Conservation (phyloP, 2,329 filamentous ascomycete species). For the Talaromyces marneffei region DNA sequence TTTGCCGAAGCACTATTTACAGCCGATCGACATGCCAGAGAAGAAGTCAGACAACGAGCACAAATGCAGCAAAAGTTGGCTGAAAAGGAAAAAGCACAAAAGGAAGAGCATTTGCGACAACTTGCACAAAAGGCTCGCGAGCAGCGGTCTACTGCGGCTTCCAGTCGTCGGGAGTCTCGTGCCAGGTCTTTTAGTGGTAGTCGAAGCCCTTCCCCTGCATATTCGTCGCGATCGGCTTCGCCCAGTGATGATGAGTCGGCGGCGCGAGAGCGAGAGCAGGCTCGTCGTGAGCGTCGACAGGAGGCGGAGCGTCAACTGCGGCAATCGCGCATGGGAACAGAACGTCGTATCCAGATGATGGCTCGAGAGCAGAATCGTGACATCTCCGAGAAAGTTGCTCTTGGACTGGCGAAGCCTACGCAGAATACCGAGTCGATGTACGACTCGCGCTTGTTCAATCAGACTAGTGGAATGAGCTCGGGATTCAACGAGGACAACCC, state of each 20-base stretch:
- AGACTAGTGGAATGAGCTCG: slow-evolving; percentile 79
- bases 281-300: slow-evolving; percentile 68
- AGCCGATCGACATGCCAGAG: slow-evolving; percentile 86
- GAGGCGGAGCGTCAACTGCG: slow-evolving; percentile 86
- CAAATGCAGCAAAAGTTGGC: slow-evolving; percentile 94
- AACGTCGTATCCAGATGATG: slow-evolving; percentile 85
- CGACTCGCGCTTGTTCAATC: slow-evolving; percentile 91
- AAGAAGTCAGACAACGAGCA: slow-evolving; percentile 87
- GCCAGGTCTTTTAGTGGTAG: slow-evolving; percentile 42
- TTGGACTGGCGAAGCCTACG: slow-evolving; percentile 91
- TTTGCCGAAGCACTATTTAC: slow-evolving; percentile 93
- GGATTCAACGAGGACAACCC: slow-evolving; percentile 97
- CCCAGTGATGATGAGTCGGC: slow-evolving; percentile 58
- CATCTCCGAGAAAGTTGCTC: slow-evolving; percentile 92
- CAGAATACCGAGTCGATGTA: slow-evolving; percentile 93
- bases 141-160: slow-evolving; percentile 57
- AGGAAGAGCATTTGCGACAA: slow-evolving; percentile 83
- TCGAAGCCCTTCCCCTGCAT: slow-evolving; percentile 36
- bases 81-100: slow-evolving; percentile 91
- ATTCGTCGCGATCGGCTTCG: slow-evolving; percentile 41
- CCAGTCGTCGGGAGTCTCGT: slow-evolving; percentile 44
- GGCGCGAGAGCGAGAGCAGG: slow-evolving; percentile 67
- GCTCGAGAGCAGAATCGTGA: slow-evolving; percentile 93
- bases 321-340: slow-evolving; percentile 91
- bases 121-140: slow-evolving; percentile 88